Conservation (phyloP, 1,139 yeast species). For the Yamadazyma sp. region DNA sequence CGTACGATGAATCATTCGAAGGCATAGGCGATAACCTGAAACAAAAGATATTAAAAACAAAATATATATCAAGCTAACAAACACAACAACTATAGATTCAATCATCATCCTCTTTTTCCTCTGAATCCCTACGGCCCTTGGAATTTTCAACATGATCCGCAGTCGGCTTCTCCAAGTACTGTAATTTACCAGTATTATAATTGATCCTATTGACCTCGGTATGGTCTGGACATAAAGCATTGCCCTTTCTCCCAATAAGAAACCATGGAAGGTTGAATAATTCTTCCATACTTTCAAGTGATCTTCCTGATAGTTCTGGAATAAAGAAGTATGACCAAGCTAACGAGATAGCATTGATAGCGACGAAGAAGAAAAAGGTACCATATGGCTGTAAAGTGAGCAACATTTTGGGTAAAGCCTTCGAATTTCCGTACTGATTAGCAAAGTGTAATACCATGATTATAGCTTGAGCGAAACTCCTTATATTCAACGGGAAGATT, state of each 20-base stretch:
- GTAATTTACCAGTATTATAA: slow-evolving; percentile 8
- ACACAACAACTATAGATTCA: not conserved
- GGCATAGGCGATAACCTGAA: too few species aligned
- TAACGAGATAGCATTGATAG: slow-evolving; percentile 35
- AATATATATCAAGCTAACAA: too few species aligned
- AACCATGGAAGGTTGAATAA: slow-evolving; percentile 57
- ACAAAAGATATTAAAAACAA: too few species aligned
- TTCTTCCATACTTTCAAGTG: slow-evolving; percentile 53
- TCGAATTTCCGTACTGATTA: slow-evolving; percentile 55
- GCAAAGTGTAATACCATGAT: slow-evolving; percentile 56
- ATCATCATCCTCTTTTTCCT: slow-evolving; percentile 7
- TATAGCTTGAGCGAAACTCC: slow-evolving; percentile 49
- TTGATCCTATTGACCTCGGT: slow-evolving; percentile 24
- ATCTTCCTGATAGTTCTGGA: slow-evolving; percentile 51
- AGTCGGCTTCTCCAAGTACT: slow-evolving; percentile 12
- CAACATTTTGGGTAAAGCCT: slow-evolving; percentile 52
- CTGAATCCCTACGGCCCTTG: slow-evolving; percentile 7
- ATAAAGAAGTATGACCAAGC: slow-evolving; percentile 50
- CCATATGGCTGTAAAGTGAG: slow-evolving; percentile 45
- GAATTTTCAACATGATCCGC: slow-evolving; percentile 14
- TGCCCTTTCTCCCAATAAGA: slow-evolving; percentile 49
- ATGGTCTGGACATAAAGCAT: slow-evolving; percentile 47
- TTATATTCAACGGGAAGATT: slow-evolving; percentile 50
- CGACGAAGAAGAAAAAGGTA: slow-evolving; percentile 50
- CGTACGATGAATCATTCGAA: too few species aligned